Percentiles rank a stretch among this genome's conserved stretches.
These are phyloP conservation scores for Solanum pennellii DNA, from an alignment of 257 asterid genomes.

Conservation along the genomic window DNA sequence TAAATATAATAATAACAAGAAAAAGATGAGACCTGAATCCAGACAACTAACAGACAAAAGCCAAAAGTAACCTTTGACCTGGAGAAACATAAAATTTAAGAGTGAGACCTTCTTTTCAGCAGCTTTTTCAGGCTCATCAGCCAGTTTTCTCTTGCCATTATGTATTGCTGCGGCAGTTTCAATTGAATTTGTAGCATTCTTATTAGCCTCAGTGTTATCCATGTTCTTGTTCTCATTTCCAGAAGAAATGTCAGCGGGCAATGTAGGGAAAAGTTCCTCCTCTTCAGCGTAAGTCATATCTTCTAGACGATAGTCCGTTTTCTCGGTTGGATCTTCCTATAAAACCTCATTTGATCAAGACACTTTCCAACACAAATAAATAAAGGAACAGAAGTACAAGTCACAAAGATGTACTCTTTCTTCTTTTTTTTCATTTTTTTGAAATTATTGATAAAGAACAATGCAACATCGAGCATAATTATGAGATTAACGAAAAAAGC, in stretches of 20 bases:
- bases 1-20: neutral
- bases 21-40: neutral
- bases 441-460: neutral
- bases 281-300: conserved; percentile 83
- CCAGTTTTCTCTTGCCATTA: conserved; percentile 54
- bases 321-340: conserved; percentile 40
- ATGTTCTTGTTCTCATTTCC: conserved; percentile 32
- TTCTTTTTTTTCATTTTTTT: neutral
- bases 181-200: conserved; percentile 10
- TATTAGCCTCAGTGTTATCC: conserved; percentile 8
- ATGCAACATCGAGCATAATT: neutral
- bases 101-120: conserved; percentile 67
- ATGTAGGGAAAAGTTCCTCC: conserved; percentile 26
- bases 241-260: neutral
- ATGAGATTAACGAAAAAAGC: neutral
- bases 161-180: conserved; percentile 32
- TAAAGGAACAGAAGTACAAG: neutral
- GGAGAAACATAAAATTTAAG: neutral
- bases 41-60: neutral
- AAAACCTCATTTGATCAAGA: conserved; percentile 6
- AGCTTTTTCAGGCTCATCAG: conserved; percentile 39
- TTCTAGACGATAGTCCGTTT: conserved; percentile 36
- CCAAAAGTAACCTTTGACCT: neutral
- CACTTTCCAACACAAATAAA: neutral
- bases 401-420: neutral